phyloP scores from a whole-genome alignment of 345 rosid species.

The Camelina hispida region DNA sequence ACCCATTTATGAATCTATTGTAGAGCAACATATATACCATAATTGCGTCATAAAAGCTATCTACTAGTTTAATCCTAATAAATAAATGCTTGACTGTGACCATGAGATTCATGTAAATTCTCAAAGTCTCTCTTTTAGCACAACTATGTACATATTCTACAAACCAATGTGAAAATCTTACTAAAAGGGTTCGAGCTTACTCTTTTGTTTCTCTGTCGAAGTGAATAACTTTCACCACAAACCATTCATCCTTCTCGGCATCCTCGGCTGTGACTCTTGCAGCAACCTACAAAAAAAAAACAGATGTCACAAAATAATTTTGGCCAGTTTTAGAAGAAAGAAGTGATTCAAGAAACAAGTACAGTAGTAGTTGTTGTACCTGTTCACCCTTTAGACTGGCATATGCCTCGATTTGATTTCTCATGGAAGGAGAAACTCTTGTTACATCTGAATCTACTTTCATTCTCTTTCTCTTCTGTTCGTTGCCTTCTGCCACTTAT shows the following conservation, averaged over 20 bases:
- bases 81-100: not conserved
- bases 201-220: constrained; percentile 91
- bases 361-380: constrained; percentile 47
- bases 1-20: constrained; percentile 3
- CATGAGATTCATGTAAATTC: too few species aligned
- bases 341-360: constrained; percentile 1
- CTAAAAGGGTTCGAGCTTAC: constrained; percentile 54
- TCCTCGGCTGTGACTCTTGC: constrained; percentile 82
- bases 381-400: constrained; percentile 88
- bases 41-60: not conserved
- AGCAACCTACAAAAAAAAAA: constrained; percentile 66
- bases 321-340: not conserved
- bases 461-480: constrained; percentile 82
- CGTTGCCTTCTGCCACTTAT: constrained; percentile 77
- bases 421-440: constrained; percentile 66
- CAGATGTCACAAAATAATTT: constrained; percentile 1
- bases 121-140: not conserved
- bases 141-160: not conserved
- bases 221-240: constrained; percentile 86
- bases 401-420: constrained; percentile 74
- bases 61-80: not conserved
- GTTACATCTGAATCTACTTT: constrained; percentile 77
- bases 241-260: constrained; percentile 94
- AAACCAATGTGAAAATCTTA: not conserved
- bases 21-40: not conserved